These are phyloP conservation scores for Rhodotorula sp. DNA, from an alignment of 1,284 basidiomycete genomes.

Conservation along the genomic window DNA sequence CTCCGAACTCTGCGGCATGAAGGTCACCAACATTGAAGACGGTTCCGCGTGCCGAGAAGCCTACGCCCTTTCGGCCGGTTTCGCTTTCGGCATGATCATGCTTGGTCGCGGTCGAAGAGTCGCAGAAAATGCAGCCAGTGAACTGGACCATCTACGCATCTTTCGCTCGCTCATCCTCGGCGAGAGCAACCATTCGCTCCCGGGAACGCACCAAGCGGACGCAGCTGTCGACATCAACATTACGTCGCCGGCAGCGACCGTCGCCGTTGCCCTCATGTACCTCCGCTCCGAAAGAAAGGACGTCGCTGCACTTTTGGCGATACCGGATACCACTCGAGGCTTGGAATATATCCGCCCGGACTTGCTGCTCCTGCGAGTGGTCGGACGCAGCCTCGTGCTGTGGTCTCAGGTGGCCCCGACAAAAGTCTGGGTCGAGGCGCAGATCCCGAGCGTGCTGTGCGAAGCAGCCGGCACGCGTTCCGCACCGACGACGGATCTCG, in stretches of 20 bases:
- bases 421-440: slow-evolving; percentile 70
- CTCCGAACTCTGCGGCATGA: slow-evolving; percentile 72
- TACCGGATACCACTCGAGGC: slow-evolving; percentile 74
- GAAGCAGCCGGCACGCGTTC: neutral
- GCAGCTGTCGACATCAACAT: slow-evolving; percentile 70
- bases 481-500: slow-evolving; percentile 20
- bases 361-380: slow-evolving; percentile 74
- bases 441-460: slow-evolving; percentile 68
- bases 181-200: slow-evolving; percentile 4
- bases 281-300: slow-evolving; percentile 78
- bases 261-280: slow-evolving; percentile 90
- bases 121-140: neutral
- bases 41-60: slow-evolving; percentile 84
- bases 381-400: slow-evolving; percentile 78
- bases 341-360: slow-evolving; percentile 85
- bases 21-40: slow-evolving; percentile 73
- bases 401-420: slow-evolving; percentile 76
- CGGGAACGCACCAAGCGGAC: slow-evolving; percentile 38
- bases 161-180: slow-evolving; percentile 39
- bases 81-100: slow-evolving; percentile 94
- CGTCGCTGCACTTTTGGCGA: slow-evolving; percentile 74
- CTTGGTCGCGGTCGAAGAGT: slow-evolving; percentile 66
- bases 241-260: slow-evolving; percentile 83
- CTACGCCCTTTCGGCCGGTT: slow-evolving; percentile 82
- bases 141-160: slow-evolving; percentile 36